These are phyloP conservation scores for Daedaleopsis nitida DNA, from an alignment of 768 basidiomycete species.

Conservation along the genomic window DNA sequence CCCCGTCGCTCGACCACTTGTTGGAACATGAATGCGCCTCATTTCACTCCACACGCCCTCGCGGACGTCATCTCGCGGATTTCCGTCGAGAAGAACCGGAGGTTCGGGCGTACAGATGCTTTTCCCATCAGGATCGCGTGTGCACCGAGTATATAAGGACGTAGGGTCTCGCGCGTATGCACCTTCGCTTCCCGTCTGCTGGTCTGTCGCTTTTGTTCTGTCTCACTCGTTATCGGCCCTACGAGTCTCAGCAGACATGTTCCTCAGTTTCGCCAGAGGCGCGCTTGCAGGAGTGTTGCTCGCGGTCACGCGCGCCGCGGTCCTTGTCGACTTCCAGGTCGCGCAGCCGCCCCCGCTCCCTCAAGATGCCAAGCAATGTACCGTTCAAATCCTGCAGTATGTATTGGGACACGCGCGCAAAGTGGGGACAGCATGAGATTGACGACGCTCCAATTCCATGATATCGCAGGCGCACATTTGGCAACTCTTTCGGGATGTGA, in stretches of 20 bases:
- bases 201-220: neutral
- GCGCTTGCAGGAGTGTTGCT: neutral
- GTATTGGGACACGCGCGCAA: constrained; percentile 19
- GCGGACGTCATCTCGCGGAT: neutral
- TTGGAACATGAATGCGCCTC: neutral
- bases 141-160: constrained; percentile 10
- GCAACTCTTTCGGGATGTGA: constrained; percentile 68
- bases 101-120: too few relatives aligned
- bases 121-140: constrained; percentile 9
- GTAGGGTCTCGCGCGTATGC: too few relatives aligned
- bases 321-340: constrained; percentile 67
- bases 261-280: neutral
- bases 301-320: constrained; percentile 11
- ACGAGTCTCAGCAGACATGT: neutral
- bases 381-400: constrained; percentile 63
- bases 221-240: neutral
- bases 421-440: neutral
- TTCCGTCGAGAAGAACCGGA: constrained; percentile 8
- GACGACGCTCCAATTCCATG: neutral
- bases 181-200: neutral
- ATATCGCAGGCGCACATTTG: constrained; percentile 62
- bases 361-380: constrained; percentile 59
- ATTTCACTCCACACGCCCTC: constrained; percentile 8
- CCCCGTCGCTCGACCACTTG: neutral
- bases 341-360: constrained; percentile 75